These are phyloP conservation scores for Leccinum pellstonianum DNA, from an alignment of 768 basidiomycete species.

Conservation along the genomic window DNA sequence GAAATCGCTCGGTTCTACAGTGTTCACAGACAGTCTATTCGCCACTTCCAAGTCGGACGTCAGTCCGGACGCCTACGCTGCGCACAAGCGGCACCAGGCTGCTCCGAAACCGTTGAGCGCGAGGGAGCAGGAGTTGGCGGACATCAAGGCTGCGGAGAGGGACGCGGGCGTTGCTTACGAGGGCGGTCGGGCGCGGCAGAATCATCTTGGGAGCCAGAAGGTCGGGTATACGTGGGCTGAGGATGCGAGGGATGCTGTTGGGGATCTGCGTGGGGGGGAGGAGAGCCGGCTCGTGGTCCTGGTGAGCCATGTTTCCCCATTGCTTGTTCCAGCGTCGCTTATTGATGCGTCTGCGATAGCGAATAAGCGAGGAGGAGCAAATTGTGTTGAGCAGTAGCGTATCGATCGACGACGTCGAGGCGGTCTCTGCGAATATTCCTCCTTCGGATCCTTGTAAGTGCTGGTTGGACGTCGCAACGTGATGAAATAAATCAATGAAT, in stretches of 20 bases:
- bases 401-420: conserved; percentile 39
- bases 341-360: conserved; percentile 39
- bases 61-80: conserved; percentile 66
- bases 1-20: conserved; percentile 69
- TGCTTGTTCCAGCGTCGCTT: background rate
- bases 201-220: conserved; percentile 51
- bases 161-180: conserved; percentile 51
- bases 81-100: conserved; percentile 65
- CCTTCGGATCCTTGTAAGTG: conserved; percentile 53
- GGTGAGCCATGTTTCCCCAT: conserved; percentile 40
- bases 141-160: conserved; percentile 76
- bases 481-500: background rate
- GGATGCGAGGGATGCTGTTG: conserved; percentile 64
- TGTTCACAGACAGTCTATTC: conserved; percentile 74
- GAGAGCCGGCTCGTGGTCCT: conserved; percentile 59
- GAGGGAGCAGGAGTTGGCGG: conserved; percentile 78
- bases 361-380: conserved; percentile 65
- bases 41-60: conserved; percentile 72
- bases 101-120: conserved; percentile 83
- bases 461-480: background rate
- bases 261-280: conserved; percentile 49
- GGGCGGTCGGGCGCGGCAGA: conserved; percentile 54
- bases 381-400: conserved; percentile 48
- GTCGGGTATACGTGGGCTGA: conserved; percentile 68
- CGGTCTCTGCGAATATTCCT: conserved; percentile 52